Conservation (phyloP, 23 red algal genomes). For the Gracilaria gracilis region DNA sequence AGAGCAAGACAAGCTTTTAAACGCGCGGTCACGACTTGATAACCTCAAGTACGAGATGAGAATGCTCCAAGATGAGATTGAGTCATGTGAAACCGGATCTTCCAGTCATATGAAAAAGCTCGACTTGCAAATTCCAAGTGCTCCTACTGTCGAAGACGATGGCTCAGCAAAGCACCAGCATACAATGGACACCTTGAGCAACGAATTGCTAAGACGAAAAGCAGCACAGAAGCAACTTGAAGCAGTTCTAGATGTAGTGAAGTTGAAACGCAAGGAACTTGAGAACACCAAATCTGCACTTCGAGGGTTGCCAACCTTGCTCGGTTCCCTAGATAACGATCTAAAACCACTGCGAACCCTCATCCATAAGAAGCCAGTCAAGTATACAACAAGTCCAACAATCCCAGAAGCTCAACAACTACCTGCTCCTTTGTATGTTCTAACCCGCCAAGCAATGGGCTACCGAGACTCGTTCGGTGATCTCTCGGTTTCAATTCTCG, state of each 20-base stretch:
- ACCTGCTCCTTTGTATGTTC: constrained; percentile 77
- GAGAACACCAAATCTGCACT: constrained; percentile 12
- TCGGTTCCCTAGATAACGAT: constrained; percentile 25
- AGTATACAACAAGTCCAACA: background rate
- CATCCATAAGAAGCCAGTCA: constrained; percentile 1
- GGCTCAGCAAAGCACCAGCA: background rate
- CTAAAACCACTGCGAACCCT: constrained; percentile 36
- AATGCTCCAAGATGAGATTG: constrained; percentile 47
- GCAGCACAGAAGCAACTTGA: constrained; percentile 37
- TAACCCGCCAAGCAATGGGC: constrained; percentile 67
- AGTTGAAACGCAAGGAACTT: constrained; percentile 20
- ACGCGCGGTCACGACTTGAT: constrained; percentile 31
- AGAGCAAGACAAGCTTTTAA: constrained; percentile 42
- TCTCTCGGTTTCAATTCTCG: constrained; percentile 23
- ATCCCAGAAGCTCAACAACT: constrained; percentile 48
- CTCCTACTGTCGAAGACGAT: constrained; percentile 17
- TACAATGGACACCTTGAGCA: constrained; percentile 23
- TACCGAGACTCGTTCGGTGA: constrained; percentile 42
- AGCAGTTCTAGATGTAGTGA: background rate
- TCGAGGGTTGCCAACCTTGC: constrained; percentile 17
- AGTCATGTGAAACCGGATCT: background rate
- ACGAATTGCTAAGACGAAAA: constrained; percentile 47
- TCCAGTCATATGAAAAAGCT: constrained; percentile 7
- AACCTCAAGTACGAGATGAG: constrained; percentile 49
- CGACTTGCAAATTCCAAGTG: background rate